These are phyloP conservation scores for Galeopsis tetrahit DNA, from an alignment of 257 asterid genomes.

Conservation along the genomic window DNA sequence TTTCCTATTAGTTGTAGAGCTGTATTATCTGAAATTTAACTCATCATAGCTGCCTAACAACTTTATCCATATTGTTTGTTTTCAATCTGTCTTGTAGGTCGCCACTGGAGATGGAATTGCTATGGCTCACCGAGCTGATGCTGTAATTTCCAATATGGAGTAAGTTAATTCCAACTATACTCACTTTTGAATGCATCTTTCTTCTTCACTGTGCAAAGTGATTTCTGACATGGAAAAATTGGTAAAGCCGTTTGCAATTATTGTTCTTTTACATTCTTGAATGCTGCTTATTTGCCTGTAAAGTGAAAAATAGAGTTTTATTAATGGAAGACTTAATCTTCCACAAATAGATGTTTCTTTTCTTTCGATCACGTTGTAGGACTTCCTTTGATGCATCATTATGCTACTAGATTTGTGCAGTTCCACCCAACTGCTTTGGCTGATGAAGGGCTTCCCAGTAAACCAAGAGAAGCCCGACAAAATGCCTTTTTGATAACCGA, in stretches of 20 bases:
- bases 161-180: slow-evolving; percentile 48
- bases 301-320: not conserved
- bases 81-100: slow-evolving; percentile 52
- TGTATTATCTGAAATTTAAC: slow-evolving; percentile 14
- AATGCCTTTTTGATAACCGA: slow-evolving; percentile 91
- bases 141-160: slow-evolving; percentile 99
- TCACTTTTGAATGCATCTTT: slow-evolving; percentile 2
- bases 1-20: slow-evolving; percentile 25
- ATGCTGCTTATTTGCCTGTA: not conserved
- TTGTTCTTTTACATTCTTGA: not conserved
- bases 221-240: slow-evolving; percentile 17
- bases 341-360: not conserved
- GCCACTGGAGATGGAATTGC: slow-evolving; percentile 99
- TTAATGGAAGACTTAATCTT: not conserved
- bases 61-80: slow-evolving; percentile 29
- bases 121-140: slow-evolving; percentile 96
- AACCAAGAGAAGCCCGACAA: slow-evolving; percentile 70
- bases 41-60: not conserved
- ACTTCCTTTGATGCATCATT: slow-evolving; percentile 13
- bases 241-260: not conserved
- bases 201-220: slow-evolving; percentile 10
- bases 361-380: not conserved
- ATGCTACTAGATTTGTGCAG: slow-evolving; percentile 80
- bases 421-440: slow-evolving; percentile 99
- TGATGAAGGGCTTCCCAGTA: slow-evolving; percentile 89